A percentile compares a stretch with the other conserved stretches of the same genome.
Evolutionary conservation across 768 basidiomycete species (phyloP).

Genomic region (Saitozyma sp.): DNA sequence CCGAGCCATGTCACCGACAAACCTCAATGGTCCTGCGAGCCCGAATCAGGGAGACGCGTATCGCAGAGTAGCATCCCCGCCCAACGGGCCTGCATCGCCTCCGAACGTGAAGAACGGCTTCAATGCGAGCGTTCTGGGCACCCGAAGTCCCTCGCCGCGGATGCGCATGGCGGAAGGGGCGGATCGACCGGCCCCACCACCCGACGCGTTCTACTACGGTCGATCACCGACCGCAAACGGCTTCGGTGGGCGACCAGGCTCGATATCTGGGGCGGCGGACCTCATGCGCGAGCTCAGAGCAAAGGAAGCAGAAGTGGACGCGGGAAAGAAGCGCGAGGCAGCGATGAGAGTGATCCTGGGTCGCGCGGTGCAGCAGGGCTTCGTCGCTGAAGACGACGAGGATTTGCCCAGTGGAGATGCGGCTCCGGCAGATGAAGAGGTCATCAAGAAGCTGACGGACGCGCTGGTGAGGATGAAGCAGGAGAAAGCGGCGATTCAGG

Average conservation of each 20-base stretch:
- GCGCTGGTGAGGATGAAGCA: constrained; percentile 70
- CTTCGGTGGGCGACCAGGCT: constrained; percentile 30
- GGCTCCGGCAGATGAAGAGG: constrained; percentile 55
- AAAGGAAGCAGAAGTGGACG: constrained; percentile 78
- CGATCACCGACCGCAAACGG: constrained; percentile 48
- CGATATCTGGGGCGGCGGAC: constrained; percentile 58
- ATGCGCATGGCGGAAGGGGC: constrained; percentile 30
- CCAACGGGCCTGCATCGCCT: constrained; percentile 36
- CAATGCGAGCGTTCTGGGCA: constrained; percentile 56
- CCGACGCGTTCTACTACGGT: constrained; percentile 63
- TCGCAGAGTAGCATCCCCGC: constrained; percentile 29
- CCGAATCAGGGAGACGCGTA: constrained; percentile 24
- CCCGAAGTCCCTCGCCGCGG: constrained; percentile 60
- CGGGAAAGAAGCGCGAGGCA: constrained; percentile 69
- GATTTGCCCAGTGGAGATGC: constrained; percentile 57
- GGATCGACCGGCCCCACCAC: constrained; percentile 56
- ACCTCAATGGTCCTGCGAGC: constrained; percentile 24
- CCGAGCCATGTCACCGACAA: constrained; percentile 69
- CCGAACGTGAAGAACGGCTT: constrained; percentile 33
- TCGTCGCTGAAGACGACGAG: constrained; percentile 62
- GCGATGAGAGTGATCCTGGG: constrained; percentile 83
- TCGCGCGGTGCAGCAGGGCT: constrained; percentile 76
- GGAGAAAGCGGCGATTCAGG: constrained; percentile 44
- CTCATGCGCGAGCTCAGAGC: constrained; percentile 74
- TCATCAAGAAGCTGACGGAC: constrained; percentile 61